Percentiles rank a stretch among this genome's conserved stretches.
These are phyloP conservation scores for Trapa incisa DNA, from an alignment of 345 rosid species.

Conservation along the genomic window DNA sequence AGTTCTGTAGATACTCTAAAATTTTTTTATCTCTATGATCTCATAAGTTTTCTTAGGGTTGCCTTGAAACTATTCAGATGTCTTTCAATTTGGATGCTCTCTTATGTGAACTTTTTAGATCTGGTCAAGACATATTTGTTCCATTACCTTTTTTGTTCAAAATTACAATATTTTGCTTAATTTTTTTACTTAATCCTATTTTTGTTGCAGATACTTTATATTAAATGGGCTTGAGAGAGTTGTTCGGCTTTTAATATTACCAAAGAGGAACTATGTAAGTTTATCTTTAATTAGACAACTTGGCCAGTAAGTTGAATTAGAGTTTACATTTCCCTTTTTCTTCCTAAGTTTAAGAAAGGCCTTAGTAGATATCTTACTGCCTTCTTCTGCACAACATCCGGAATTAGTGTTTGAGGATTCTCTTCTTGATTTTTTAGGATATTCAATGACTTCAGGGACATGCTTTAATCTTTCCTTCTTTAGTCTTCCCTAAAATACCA, in stretches of 20 bases:
- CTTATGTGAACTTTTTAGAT: not conserved
- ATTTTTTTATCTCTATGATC: not conserved
- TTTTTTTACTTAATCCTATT: slow-evolving; percentile 1
- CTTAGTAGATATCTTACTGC: too few species aligned
- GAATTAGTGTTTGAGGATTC: too few species aligned
- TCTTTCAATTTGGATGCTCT: not conserved
- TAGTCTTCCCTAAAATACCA: too few species aligned
- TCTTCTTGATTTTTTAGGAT: not conserved
- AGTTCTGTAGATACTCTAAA: slow-evolving; percentile 18
- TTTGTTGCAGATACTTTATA: slow-evolving; percentile 51
- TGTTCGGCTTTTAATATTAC: slow-evolving; percentile 68
- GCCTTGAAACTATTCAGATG: not conserved
- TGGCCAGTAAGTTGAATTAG: not conserved
- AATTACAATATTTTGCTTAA: too few species aligned
- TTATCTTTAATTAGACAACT: not conserved
- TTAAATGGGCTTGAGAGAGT: slow-evolving; percentile 95
- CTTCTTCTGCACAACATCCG: too few species aligned
- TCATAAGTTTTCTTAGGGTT: not conserved
- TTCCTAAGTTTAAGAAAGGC: too few species aligned
- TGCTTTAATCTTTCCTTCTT: too few species aligned
- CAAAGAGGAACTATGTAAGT: slow-evolving; percentile 89
- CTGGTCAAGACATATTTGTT: not conserved
- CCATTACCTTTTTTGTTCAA: not conserved
- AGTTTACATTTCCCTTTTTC: not conserved
- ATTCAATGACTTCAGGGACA: not conserved